A percentile compares a stretch with the other conserved stretches of the same genome.
These are phyloP conservation scores for Dentiscutata heterogama DNA, from an alignment of 371 early-diverging fungal genomes.

Conservation along the genomic window DNA sequence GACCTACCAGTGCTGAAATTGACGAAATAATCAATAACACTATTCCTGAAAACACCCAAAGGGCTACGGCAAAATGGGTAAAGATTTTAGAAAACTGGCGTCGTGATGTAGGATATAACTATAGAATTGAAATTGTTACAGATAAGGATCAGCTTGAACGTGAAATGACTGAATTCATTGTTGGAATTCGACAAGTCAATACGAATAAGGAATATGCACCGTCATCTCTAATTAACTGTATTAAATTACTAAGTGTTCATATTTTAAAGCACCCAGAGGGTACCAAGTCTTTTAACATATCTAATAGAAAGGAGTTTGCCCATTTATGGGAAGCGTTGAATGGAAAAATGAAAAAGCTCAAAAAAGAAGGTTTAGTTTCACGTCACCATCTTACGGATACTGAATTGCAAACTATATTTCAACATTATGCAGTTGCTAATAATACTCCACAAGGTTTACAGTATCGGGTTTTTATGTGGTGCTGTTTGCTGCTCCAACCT, in stretches of 20 bases:
- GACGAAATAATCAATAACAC: too few relatives aligned
- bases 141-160: too few relatives aligned
- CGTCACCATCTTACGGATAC: neutral
- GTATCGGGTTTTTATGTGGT: neutral
- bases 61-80: too few relatives aligned
- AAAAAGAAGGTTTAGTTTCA: neutral
- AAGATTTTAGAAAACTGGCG: too few relatives aligned
- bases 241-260: neutral
- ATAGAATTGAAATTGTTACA: too few relatives aligned
- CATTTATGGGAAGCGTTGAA: neutral
- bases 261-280: neutral
- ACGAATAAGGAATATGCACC: too few relatives aligned
- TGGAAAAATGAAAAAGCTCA: neutral
- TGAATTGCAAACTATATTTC: neutral
- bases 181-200: too few relatives aligned
- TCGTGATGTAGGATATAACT: too few relatives aligned
- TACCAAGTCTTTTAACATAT: neutral
- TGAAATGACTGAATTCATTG: too few relatives aligned
- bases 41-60: too few relatives aligned
- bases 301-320: neutral
- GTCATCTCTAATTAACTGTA: too few relatives aligned
- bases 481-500: neutral
- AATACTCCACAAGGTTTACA: neutral
- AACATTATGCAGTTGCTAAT: neutral
- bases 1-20: too few relatives aligned